Evolutionary conservation across 2,329 filamentous ascomycete species (phyloP), one percentile per base, ranked within the genome.

Genomic region (Nothopassalora personata): DNA sequence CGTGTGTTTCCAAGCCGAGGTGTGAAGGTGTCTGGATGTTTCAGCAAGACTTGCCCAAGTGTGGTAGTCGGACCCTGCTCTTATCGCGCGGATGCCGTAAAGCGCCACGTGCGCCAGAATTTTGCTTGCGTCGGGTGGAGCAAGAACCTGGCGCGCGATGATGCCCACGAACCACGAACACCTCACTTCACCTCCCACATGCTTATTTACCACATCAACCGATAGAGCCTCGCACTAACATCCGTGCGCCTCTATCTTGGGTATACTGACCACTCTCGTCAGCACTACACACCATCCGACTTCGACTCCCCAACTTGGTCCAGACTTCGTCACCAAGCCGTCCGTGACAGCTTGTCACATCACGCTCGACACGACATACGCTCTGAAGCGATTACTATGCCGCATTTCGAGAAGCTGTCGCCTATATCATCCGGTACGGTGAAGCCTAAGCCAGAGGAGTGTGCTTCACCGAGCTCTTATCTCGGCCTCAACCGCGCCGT

Each of bases 391-490:
- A 23, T 28, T 27, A 60, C 36, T 27, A 66, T 66, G 64, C 57
- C 61, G 49, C 60, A 59, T n/a, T 62, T 60, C 10, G 55, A 62
- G 53, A 46, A 58, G 33, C 55, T 59, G n/a, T 58, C 59, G 31
- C 54, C 63, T 13, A 53, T 53, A 50, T 45, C 49, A 7, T 45
- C 62, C 13, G 64, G 47, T 30, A 57, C 60, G 9, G 48, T 66
- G 45, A 70, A 68, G 60, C 64, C 61, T 28, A 62, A 66, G 11
- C 60, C 13, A 23, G 64, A 58, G 10, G 61, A 65, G 19, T 63
- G 62, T 60, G 67, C 65, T 19, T 70, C 69, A 34, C 69, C 69
- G 15, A 67, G 60, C 60, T 68, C 68, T 18, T 67, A 64, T 58
- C 61, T 70, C 19, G 67, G 66, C 31, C 47, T 69, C 23, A 60